Evolutionary conservation across 2,329 filamentous ascomycete species (phyloP).

Genomic region (Phialophora chinensis): DNA sequence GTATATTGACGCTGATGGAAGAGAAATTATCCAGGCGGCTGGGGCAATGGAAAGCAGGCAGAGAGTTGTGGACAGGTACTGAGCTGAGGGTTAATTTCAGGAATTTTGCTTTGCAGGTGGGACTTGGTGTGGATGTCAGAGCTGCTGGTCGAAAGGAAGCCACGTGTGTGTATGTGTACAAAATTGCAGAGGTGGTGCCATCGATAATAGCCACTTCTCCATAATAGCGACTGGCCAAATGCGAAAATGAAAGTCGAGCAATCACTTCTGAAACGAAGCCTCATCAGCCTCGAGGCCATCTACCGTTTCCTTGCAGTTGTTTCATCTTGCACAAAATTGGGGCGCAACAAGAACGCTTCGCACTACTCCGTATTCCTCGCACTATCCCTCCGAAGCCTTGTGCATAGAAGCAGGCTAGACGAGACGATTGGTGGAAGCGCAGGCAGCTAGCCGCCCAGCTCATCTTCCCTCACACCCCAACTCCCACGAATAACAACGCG

Average conservation of each 20-base stretch:
- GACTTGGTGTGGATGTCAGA: slow-evolving; percentile 1
- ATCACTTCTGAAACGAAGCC: slow-evolving; percentile 24
- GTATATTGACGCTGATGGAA: slow-evolving; percentile 35
- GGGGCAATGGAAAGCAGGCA: slow-evolving; percentile 30
- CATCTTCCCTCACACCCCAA: slow-evolving; percentile 25
- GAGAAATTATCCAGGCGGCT: slow-evolving; percentile 33
- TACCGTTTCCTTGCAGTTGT: slow-evolving; percentile 9
- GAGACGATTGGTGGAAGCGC: slow-evolving; percentile 8
- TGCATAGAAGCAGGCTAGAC: slow-evolving; percentile 1
- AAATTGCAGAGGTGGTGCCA: slow-evolving; percentile 11
- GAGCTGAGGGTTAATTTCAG: neutral
- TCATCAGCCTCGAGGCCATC: slow-evolving; percentile 10
- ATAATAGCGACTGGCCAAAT: neutral
- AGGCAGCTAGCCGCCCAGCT: slow-evolving; percentile 15
- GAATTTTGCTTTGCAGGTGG: neutral
- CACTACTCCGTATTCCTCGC: neutral
- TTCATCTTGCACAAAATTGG: neutral
- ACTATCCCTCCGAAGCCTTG: neutral
- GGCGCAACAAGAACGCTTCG: neutral
- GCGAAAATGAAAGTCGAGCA: neutral
- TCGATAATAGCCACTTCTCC: neutral
- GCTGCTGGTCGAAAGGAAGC: slow-evolving; percentile 15
- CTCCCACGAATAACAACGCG: slow-evolving; percentile 25
- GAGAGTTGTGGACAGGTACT: slow-evolving; percentile 38
- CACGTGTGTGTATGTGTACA: slow-evolving; percentile 16